phyloP scores from a whole-genome alignment of 495 filamentous ascomycete species.

The Rusavskia elegans region DNA sequence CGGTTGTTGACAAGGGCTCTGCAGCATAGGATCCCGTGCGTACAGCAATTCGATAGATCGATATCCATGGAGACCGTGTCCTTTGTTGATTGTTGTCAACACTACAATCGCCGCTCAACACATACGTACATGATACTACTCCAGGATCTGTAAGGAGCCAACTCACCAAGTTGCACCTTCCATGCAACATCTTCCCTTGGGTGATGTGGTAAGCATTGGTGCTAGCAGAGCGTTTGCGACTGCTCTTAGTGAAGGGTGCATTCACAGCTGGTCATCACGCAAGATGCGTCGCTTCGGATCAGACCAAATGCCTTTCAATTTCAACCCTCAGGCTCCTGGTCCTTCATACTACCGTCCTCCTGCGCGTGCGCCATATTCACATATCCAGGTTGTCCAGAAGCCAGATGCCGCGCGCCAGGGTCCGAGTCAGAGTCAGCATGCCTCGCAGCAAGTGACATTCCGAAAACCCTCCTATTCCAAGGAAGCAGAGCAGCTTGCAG shows the following conservation, averaged over 20 bases:
- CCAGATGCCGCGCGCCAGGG: not conserved
- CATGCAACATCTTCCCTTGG: too few relatives aligned
- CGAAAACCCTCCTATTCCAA: not conserved
- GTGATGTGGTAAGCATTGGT: too few relatives aligned
- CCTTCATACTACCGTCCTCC: not conserved
- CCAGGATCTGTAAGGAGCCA: too few relatives aligned
- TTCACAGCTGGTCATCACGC: not conserved
- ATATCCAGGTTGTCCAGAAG: constrained; percentile 1
- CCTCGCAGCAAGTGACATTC: not conserved
- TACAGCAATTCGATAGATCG: too few relatives aligned
- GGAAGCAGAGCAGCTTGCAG: not conserved
- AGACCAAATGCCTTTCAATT: not conserved
- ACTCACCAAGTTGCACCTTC: too few relatives aligned
- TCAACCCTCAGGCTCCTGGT: not conserved
- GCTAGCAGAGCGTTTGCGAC: not conserved
- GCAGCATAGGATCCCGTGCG: not conserved
- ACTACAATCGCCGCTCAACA: too few relatives aligned
- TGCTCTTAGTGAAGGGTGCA: not conserved
- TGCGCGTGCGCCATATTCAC: not conserved
- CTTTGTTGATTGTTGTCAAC: too few relatives aligned
- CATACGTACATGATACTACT: too few relatives aligned
- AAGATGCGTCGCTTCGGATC: not conserved
- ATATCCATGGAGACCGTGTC: too few relatives aligned
- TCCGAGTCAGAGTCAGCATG: not conserved
- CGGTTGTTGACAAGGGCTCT: not conserved